Base-by-base conservation (phyloP, 1,284 basidiomycete species). In the Schizophyllum amplum region DNA sequence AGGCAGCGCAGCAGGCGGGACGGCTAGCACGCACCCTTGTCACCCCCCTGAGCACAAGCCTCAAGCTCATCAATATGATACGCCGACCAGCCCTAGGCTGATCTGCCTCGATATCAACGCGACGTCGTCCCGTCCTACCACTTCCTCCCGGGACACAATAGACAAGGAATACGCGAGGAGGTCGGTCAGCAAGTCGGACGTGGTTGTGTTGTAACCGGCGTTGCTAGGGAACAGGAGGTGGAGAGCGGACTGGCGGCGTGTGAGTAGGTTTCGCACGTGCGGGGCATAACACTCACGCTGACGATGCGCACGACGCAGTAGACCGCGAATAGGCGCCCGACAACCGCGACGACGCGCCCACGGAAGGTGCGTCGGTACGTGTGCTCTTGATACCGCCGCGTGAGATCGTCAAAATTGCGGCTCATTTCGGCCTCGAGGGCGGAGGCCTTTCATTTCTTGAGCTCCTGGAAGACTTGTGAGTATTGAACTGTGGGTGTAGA, bases 1-100 rank as follows among this genome's bases (percentile, higher is more conserved):
- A 27, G n/a, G 27, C 24, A n/a, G n/a, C n/a, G 5, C 13, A 21
- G n/a, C 24, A 47, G 51, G 47, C 55, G 53, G 52, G 48, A 60
- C 33, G 53, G 21, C 20, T 23, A 25, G n/a, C 15, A 75, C 78
- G 48, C 62, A 87, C 84, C 64, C 80, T 72, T 0, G 84, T 82
- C 22, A 85, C 87, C 6, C 83, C 82, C 15, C 76, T 73, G 61
- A 90, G 70, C 4, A 90, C 84, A 4, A 82, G 71, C 21, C 86
- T 73, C 24, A 91, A 78, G 61, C 85, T 89, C 47, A 78, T 83
- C 15, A 87, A 63, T 57, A 91, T 87, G 65, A 91, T 87, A 47
- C 70, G 17, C 89, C 88, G 27, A 90, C 85, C 11, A 91, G 75
- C 1, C 74, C 71, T 7, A 91, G 73, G 64, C 86, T 87, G 54